phyloP scores from a whole-genome alignment of 192 early-diverging fungal species.

The Coemansia reversa region DNA sequence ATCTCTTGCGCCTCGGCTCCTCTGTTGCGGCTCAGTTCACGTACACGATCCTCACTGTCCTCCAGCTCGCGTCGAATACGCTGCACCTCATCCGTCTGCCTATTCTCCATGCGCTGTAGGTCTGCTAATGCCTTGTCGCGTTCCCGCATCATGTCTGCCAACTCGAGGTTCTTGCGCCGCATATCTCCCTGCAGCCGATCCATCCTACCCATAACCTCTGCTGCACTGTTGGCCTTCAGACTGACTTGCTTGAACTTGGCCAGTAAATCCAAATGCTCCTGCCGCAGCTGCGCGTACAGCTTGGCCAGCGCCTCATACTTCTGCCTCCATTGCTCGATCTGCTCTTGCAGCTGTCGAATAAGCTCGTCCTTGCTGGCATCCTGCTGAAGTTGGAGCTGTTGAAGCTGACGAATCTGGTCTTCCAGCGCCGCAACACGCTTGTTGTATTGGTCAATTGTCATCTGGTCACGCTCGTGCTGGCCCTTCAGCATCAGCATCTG shows the following conservation, averaged over 20 bases:
- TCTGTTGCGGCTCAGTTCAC: slow-evolving; percentile 75
- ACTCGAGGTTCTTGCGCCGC: slow-evolving; percentile 72
- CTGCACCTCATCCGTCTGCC: slow-evolving; percentile 80
- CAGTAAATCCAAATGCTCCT: slow-evolving; percentile 92
- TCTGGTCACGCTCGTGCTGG: slow-evolving; percentile 80
- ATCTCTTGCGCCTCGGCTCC: slow-evolving; percentile 82
- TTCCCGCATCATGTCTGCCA: slow-evolving; percentile 89
- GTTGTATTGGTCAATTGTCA: slow-evolving; percentile 86
- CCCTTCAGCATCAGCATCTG: slow-evolving; percentile 75
- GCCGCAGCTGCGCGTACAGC: slow-evolving; percentile 93
- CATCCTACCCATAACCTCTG: slow-evolving; percentile 79
- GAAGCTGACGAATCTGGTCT: slow-evolving; percentile 75
- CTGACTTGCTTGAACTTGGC: slow-evolving; percentile 86
- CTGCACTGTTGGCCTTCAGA: slow-evolving; percentile 76
- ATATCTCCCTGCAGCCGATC: slow-evolving; percentile 76
- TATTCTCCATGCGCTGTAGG: slow-evolving; percentile 72
- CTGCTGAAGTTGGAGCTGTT: slow-evolving; percentile 67
- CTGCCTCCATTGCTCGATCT: slow-evolving; percentile 94
- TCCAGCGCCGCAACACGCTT: slow-evolving; percentile 79
- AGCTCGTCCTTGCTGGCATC: slow-evolving; percentile 83
- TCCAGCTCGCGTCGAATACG: slow-evolving; percentile 77
- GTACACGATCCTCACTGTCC: slow-evolving; percentile 72
- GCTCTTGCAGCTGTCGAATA: slow-evolving; percentile 82
- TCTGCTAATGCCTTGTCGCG: slow-evolving; percentile 82
- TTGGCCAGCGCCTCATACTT: slow-evolving; percentile 98